Evolutionary conservation across 2,329 filamentous ascomycete species (phyloP).

Genomic region (Fusarium multiceps): DNA sequence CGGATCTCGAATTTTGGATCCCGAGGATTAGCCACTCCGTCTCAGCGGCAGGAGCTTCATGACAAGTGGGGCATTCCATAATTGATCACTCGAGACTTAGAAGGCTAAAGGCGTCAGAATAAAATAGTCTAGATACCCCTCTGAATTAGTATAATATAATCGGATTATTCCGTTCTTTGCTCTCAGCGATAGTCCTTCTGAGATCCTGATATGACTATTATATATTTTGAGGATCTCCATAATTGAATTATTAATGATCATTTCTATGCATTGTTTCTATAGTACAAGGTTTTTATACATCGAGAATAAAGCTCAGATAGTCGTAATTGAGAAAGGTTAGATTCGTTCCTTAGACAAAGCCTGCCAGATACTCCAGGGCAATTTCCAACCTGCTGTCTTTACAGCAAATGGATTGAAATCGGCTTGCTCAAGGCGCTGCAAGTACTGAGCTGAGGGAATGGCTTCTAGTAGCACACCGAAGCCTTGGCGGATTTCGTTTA

Average conservation of each 20-base stretch:
- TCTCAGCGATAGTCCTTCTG: neutral
- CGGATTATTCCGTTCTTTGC: neutral
- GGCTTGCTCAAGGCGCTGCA: slow-evolving; percentile 78
- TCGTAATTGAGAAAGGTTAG: slow-evolving; percentile 44
- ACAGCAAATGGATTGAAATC: slow-evolving; percentile 86
- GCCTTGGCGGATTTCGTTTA: slow-evolving; percentile 64
- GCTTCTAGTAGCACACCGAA: slow-evolving; percentile 87
- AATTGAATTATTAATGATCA: slow-evolving; percentile 11
- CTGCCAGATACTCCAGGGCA: slow-evolving; percentile 80
- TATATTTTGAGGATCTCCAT: neutral
- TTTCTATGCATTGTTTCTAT: slow-evolving; percentile 28
- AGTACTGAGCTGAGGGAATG: slow-evolving; percentile 80
- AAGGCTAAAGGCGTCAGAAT: neutral
- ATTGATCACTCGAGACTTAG: neutral
- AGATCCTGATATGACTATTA: neutral
- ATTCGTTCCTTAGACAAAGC: slow-evolving; percentile 62
- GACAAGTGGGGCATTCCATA: slow-evolving; percentile 18
- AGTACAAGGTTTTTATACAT: slow-evolving; percentile 18
- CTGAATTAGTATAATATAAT: neutral
- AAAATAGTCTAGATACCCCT: neutral
- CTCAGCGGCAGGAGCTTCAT: slow-evolving; percentile 20
- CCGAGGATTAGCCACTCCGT: slow-evolving; percentile 48
- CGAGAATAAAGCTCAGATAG: slow-evolving; percentile 4
- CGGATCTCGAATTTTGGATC: slow-evolving; percentile 44
- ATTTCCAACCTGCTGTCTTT: slow-evolving; percentile 75